Conservation (phyloP, 2,329 filamentous ascomycete genomes). For the Ophiosphaerella narmari region DNA sequence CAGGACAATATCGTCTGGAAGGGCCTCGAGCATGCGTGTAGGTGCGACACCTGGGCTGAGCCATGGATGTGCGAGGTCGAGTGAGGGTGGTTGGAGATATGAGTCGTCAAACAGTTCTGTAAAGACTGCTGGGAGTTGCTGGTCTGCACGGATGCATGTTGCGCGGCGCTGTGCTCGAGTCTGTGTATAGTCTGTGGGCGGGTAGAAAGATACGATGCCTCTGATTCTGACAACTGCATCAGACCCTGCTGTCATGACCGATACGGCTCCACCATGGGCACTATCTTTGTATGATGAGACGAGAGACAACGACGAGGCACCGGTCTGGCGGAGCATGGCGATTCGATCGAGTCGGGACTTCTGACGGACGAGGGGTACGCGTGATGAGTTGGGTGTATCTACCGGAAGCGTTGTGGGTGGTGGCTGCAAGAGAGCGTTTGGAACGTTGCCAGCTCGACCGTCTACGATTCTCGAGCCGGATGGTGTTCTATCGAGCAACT, state of each 20-base stretch:
- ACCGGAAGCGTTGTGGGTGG: constrained; percentile 12
- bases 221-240: constrained; percentile 55
- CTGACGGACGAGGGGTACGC: constrained; percentile 37
- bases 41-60: constrained; percentile 63
- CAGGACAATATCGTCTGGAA: constrained; percentile 65
- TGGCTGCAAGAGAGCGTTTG: constrained; percentile 25
- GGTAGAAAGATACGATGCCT: constrained; percentile 66
- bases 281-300: constrained; percentile 44
- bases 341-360: constrained; percentile 40
- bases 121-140: constrained; percentile 56
- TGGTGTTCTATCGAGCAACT: constrained; percentile 42
- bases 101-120: constrained; percentile 58
- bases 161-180: constrained; percentile 63
- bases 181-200: constrained; percentile 65
- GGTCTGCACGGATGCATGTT: constrained; percentile 58
- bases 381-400: constrained; percentile 38
- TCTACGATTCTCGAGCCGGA: constrained; percentile 36
- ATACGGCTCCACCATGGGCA: constrained; percentile 30
- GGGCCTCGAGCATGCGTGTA: constrained; percentile 55
- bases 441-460: constrained; percentile 32
- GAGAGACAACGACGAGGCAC: constrained; percentile 41
- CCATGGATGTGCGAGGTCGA: constrained; percentile 61
- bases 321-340: constrained; percentile 41
- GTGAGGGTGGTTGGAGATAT: constrained; percentile 53
- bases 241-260: constrained; percentile 37